Evolutionary conservation across 441 rosid genomes (phyloP), one percentile per base, ranked within the genome.

Genomic region (Bocquillonia castaneifolia): DNA sequence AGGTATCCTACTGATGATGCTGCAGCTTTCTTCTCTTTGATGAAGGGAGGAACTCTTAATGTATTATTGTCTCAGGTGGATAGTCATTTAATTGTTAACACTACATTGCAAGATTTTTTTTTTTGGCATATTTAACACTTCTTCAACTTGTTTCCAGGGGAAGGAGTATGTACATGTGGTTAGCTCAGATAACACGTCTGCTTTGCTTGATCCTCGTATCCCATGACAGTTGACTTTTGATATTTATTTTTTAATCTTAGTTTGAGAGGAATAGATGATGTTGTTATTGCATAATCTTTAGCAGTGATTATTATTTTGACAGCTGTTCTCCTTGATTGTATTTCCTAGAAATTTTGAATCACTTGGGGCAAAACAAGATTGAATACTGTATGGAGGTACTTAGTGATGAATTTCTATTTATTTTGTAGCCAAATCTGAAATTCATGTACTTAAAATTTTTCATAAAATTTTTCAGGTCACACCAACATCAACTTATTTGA

Each of bases 321-420:
- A 28, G 42, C 68, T 70, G 73, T 74, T 55, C 66, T 64, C 74
- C 84, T 77, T 81, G 73, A 72, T 18, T 54, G 28, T 40, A n/a
- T 36, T 32, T 14, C 39, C 3, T 61, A 84, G 88, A 82, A 67
- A 84, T 84, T 72, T 72, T 84, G 70, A 80, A 70, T 67, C 81
- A 83, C 74, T 64, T 83, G 82, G 66, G 72, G 36, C 75, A 66
- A 68, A 78, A 83, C 73, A 67, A 77, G 31, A 75, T 77, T 71
- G 93, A 82, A 63, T 79, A 68, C 68, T 86, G 88, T 62, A 78
- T 83, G 82, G 93, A 88, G 93, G 93, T 88, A 85, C 54, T 37
- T 51, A 47, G 47, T 55, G 34, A 56, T 73, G 59, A 45, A 59
- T 63, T 31, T 61, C 20, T 55, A 45, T 63, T 69, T 34, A 36